Evolutionary conservation across 176 grass and related monocot genomes (phyloP), one percentile per base, ranked within the genome.

Genomic region (Bothriochloa decipiens): DNA sequence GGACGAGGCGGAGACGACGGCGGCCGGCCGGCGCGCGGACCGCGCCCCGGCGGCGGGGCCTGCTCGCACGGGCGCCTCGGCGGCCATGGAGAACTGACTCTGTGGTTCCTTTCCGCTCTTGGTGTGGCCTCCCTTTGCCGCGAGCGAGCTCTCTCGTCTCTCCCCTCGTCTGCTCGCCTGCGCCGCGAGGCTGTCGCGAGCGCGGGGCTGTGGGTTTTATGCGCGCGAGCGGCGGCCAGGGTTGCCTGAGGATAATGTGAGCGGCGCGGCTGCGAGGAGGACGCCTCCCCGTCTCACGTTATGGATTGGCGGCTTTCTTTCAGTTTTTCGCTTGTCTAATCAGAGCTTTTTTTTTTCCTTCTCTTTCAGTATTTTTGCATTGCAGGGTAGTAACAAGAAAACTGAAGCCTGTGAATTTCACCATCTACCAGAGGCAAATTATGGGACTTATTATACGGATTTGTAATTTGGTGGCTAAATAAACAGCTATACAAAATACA

Each of bases 241-340:
- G 77, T 17, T 11, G 53, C 33, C 8, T 40, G n/a, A 84, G 42
- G 90, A 89, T 89, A 92, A 89, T 69, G 80, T 64, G 53, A 75
- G 74, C 37, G 70, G 65, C 81, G 61, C 41, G 41, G 75, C 26
- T 33, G 88, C 68, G 22, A 79, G 71, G 36, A 75, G 76, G 84
- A 37, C 64, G 53, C 39, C 65, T 89, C 78, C 80, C 83, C 74
- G 61, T 85, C 90, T 88, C 86, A 88, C 82, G 86, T 92, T 92
- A 65, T 75, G 83, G 83, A 86, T 86, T 79, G 84, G 37, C 79
- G 74, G n/a, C 29, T 72, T 77, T 16, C 50, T 5, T 23, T 23
- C 22, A 4, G 20, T 57, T 57, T 35, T 12, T 11, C 33, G 3
- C n/a, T 55, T 39, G 40, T 3, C 39, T 47, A 85, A 28, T 68